Evolutionary conservation across 371 early-diverging fungal genomes (phyloP).

Genomic region (Mucor irregularis): DNA sequence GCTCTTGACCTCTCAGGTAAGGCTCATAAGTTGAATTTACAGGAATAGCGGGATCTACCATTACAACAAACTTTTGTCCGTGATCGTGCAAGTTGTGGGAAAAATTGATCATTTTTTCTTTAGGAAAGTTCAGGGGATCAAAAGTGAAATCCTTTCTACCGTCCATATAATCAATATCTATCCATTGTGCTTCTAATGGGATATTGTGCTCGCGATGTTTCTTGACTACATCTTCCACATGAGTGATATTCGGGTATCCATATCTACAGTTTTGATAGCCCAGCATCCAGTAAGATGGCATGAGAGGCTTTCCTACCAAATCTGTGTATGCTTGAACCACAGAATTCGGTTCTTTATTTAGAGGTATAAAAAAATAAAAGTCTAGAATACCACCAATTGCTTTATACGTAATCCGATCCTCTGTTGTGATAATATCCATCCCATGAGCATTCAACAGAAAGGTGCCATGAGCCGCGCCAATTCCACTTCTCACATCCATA

Average conservation of each 20-base stretch:
- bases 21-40: constrained; percentile 37
- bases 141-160: constrained; percentile 49
- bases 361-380: constrained; percentile 63
- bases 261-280: constrained; percentile 79
- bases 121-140: constrained; percentile 50
- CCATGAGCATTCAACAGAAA: constrained; percentile 69
- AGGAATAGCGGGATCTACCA: constrained; percentile 61
- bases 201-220: constrained; percentile 55
- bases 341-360: constrained; percentile 46
- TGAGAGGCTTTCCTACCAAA: constrained; percentile 65
- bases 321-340: constrained; percentile 68
- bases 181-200: constrained; percentile 41
- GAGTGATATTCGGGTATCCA: constrained; percentile 62
- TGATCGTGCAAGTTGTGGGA: constrained; percentile 12
- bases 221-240: constrained; percentile 54
- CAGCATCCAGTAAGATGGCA: constrained; percentile 62
- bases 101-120: constrained; percentile 20
- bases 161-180: constrained; percentile 31
- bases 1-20: constrained; percentile 42
- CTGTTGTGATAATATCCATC: constrained; percentile 69
- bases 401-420: constrained; percentile 61
- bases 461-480: constrained; percentile 59
- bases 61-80: constrained; percentile 38
- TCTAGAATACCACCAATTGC: constrained; percentile 71
- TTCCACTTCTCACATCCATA: constrained; percentile 60